Evolutionary conservation across 495 filamentous ascomycete genomes (phyloP).

Genomic region (Monascus purpureus): DNA sequence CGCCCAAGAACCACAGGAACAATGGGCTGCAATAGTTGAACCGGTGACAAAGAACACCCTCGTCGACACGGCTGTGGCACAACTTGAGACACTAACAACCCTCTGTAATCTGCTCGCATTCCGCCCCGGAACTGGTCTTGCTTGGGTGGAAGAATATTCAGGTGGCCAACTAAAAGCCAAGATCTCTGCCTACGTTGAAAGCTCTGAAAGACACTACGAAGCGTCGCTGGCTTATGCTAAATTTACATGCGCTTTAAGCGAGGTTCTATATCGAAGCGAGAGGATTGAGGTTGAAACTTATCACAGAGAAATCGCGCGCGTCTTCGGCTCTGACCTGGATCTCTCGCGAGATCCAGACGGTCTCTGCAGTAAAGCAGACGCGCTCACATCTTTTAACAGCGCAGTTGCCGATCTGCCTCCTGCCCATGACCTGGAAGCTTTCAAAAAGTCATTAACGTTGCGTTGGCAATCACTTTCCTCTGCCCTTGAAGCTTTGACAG

Average conservation of each 20-base stretch:
- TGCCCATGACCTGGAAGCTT: constrained; percentile 12
- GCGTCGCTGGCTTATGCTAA: constrained; percentile 36
- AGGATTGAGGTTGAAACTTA: constrained; percentile 35
- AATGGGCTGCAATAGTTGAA: constrained; percentile 48
- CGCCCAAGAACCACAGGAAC: constrained; percentile 29
- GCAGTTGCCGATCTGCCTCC: constrained; percentile 23
- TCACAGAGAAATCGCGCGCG: constrained; percentile 28
- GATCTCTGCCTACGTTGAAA: constrained; percentile 30
- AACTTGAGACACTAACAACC: constrained; percentile 41
- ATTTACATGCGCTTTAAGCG: constrained; percentile 37
- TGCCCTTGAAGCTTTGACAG: constrained; percentile 34
- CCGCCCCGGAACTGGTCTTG: constrained; percentile 23
- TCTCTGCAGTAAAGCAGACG: constrained; percentile 44
- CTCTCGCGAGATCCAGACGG: constrained; percentile 31
- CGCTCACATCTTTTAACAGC: constrained; percentile 38
- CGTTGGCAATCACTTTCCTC: constrained; percentile 37
- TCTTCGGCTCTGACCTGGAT: constrained; percentile 28
- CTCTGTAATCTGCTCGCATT: constrained; percentile 40
- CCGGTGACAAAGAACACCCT: constrained; percentile 48
- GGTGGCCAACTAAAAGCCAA: constrained; percentile 30
- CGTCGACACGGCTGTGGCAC: constrained; percentile 49
- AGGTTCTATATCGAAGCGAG: constrained; percentile 39
- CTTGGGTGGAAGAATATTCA: constrained; percentile 43
- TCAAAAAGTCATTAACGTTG: constrained; percentile 14
- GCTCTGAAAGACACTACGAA: constrained; percentile 34